phyloP scores from a whole-genome alignment of 768 basidiomycete genomes.

The Auriculariales sp. region DNA sequence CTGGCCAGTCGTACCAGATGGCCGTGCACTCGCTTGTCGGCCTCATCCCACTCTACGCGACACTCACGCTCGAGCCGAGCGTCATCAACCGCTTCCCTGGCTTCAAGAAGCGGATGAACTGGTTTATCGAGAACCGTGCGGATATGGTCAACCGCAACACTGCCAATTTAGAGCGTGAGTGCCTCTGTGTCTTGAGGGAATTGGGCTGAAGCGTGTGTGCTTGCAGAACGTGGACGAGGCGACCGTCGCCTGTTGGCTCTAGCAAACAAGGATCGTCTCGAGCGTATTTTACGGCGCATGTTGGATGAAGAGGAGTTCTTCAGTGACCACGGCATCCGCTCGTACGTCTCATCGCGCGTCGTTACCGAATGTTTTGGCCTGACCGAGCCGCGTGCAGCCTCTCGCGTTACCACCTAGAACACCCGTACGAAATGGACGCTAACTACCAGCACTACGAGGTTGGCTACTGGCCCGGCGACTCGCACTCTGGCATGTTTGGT shows the following conservation, averaged over 20 bases:
- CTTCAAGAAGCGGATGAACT: constrained; percentile 97
- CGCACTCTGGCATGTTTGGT: constrained; percentile 93
- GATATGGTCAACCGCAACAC: constrained; percentile 83
- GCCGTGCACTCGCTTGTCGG: constrained; percentile 92
- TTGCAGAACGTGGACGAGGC: constrained; percentile 50
- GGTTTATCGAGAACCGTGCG: constrained; percentile 92
- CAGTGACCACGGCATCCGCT: constrained; percentile 89
- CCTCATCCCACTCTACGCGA: constrained; percentile 93
- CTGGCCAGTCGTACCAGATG: constrained; percentile 71
- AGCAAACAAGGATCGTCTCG: constrained; percentile 80
- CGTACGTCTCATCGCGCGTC: constrained; percentile 35
- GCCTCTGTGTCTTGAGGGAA: not conserved
- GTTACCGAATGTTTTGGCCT: not conserved
- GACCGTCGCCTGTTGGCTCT: constrained; percentile 81
- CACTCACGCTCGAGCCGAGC: constrained; percentile 81
- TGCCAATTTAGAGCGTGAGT: constrained; percentile 82
- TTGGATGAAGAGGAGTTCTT: constrained; percentile 94
- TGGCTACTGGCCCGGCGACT: constrained; percentile 96
- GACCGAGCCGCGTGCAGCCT: constrained; percentile 33
- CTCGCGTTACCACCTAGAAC: constrained; percentile 78
- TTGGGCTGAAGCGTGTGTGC: constrained; percentile 7
- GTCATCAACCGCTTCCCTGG: constrained; percentile 87
- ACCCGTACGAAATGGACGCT: constrained; percentile 91
- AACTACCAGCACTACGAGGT: constrained; percentile 83
- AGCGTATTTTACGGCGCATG: constrained; percentile 89